These are phyloP conservation scores for Ambrosia artemisiifolia DNA, from an alignment of 129 eudicot species.

Conservation along the genomic window DNA sequence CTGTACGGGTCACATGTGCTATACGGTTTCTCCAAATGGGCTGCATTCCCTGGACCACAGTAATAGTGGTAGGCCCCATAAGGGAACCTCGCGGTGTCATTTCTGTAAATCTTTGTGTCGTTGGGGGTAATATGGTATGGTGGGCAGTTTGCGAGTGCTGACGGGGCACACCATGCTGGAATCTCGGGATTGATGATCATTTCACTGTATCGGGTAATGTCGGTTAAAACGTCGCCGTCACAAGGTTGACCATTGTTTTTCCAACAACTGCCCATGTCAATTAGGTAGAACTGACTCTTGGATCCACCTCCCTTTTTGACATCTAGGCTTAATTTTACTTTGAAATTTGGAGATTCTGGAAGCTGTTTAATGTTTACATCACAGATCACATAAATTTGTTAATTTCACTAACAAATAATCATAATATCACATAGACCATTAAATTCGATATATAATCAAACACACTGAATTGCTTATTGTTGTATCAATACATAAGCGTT, in stretches of 20 bases:
- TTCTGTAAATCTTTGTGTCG: slow-evolving; percentile 57
- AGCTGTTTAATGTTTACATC: slow-evolving; percentile 36
- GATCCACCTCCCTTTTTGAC: slow-evolving; percentile 82
- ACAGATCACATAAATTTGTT: background rate
- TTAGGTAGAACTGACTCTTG: slow-evolving; percentile 87
- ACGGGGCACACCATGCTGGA: slow-evolving; percentile 69
- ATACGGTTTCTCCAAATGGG: slow-evolving; percentile 52
- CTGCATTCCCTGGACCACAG: slow-evolving; percentile 85
- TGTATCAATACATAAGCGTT: no score
- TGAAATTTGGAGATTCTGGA: slow-evolving; percentile 90
- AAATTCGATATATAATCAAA: no score
- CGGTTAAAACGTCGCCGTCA: slow-evolving; percentile 72
- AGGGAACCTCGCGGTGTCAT: slow-evolving; percentile 66
- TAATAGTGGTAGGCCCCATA: slow-evolving; percentile 82
- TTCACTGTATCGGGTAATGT: slow-evolving; percentile 76
- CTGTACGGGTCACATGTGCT: slow-evolving; percentile 80
- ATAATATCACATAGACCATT: no score
- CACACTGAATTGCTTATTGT: no score
- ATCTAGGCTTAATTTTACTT: slow-evolving; percentile 62
- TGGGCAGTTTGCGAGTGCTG: slow-evolving; percentile 56
- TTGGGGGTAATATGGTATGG: slow-evolving; percentile 80
- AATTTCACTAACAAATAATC: no score
- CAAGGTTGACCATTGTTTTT: slow-evolving; percentile 85
- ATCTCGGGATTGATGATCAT: slow-evolving; percentile 84
- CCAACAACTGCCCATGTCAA: slow-evolving; percentile 97